Evolutionary conservation across 257 asterid genomes (phyloP), one percentile per base, ranked within the genome.

Genomic region (Plantago elongata): DNA sequence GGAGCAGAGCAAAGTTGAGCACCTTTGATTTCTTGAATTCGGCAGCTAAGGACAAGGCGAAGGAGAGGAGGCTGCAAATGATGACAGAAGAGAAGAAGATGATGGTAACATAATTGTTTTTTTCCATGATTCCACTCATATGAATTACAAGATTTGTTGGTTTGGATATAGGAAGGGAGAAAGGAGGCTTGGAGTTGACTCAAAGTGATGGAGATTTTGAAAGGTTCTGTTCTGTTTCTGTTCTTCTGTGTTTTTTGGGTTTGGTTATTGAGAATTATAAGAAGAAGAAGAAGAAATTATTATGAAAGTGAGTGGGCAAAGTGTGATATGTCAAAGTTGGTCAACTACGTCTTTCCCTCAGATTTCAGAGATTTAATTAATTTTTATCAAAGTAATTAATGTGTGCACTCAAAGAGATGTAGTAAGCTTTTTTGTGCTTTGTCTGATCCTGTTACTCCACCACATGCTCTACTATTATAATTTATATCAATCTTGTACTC

Each of bases 21-120:
- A 87, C 97, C 83, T 81, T 83, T 12, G 88, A 70, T 78, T 77
- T 83, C 70, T 74, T 78, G 84, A 84, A 79, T 69, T 90, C 97
- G 3, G 97, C 95, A 15, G 85, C 81, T 42, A 90, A 66, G 77
- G 88, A 90, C n/a, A 83, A 42, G 49, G 83, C 45, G 78, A 69
- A 72, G 73, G 92, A 78, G 78, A 72, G 45, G 63, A 78, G 63
- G 69, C 78, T 77, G 7, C 79, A 72, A 57, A 74, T 57, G 72
- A 66, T 44, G 54, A 68, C 11, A 4, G 59, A 37, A 18, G 34
- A 29, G 16, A 54, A 54, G 60, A 65, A 10, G 16, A 82, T 65
- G 43, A 77, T 43, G 52, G 77, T 15, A 54, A 34, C 50, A 74
- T 38, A 63, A 45, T 56, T 72, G 22, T 56, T 59, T 48, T 57